Conservation (phyloP, 2,329 filamentous ascomycete genomes). For the Emergomyces orientalis region DNA sequence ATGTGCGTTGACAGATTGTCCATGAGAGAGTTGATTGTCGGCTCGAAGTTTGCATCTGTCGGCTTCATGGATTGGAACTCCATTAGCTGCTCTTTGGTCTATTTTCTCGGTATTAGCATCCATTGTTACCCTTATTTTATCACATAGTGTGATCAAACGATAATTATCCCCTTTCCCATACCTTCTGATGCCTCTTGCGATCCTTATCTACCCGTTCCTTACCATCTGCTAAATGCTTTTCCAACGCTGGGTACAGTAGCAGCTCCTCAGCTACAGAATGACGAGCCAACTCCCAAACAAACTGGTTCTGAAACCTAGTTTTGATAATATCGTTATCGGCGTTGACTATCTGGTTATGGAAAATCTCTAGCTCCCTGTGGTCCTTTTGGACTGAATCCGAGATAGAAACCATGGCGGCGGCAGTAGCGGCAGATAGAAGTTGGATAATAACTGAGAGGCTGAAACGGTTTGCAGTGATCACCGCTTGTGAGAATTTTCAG, state of each 20-base stretch:
- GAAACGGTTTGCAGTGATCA: background rate
- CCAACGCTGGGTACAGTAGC: constrained; percentile 47
- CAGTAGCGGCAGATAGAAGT: background rate
- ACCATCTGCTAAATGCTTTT: constrained; percentile 40
- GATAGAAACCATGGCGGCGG: constrained; percentile 16
- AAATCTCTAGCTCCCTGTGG: constrained; percentile 34
- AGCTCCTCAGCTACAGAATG: constrained; percentile 45
- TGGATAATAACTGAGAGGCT: background rate
- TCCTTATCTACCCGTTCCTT: constrained; percentile 34
- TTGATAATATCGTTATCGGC: constrained; percentile 35
- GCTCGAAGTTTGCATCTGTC: constrained; percentile 30
- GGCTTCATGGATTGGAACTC: constrained; percentile 39
- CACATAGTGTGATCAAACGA: background rate
- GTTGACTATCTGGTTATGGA: constrained; percentile 38
- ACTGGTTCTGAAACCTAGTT: constrained; percentile 41
- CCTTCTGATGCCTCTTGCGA: constrained; percentile 10
- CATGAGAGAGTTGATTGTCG: constrained; percentile 36
- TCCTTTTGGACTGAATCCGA: constrained; percentile 35
- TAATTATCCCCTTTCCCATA: constrained; percentile 18
- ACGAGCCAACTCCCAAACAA: constrained; percentile 45
- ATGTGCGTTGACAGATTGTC: constrained; percentile 38
- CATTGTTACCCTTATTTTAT: background rate
- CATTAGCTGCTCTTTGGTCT: constrained; percentile 44
- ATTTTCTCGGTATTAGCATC: constrained; percentile 1
- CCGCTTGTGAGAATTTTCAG: background rate